Percentiles rank a stretch among this genome's conserved stretches.
Conservation (phyloP, 805 yeast species). For the Wickerhamiella siamensis region DNA sequence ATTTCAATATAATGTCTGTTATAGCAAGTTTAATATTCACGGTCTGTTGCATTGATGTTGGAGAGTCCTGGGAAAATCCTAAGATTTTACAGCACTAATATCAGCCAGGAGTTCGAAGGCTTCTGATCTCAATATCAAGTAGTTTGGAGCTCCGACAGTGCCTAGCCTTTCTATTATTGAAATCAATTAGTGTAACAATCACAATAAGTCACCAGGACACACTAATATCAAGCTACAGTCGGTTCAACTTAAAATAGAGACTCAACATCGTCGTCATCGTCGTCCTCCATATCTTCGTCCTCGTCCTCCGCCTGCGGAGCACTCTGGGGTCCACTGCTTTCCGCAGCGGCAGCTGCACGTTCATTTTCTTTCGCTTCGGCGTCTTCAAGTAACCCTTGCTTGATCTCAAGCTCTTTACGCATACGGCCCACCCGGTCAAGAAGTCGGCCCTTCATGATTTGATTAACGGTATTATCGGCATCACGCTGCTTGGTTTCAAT, state of each 20-base stretch:
- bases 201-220: no score
- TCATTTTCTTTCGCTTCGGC: slow-evolving; percentile 18
- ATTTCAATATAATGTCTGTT: not conserved
- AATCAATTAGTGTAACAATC: no score
- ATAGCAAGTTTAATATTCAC: not conserved
- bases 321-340: slow-evolving; percentile 17
- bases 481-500: slow-evolving; percentile 62
- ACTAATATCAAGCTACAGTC: no score
- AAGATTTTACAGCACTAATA: no score
- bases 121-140: no score
- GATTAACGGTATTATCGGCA: slow-evolving; percentile 57
- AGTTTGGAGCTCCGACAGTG: not conserved
- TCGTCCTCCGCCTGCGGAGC: slow-evolving; percentile 27
- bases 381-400: slow-evolving; percentile 47
- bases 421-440: slow-evolving; percentile 65
- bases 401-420: slow-evolving; percentile 67
- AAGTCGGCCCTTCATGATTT: slow-evolving; percentile 76
- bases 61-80: no score
- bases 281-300: slow-evolving; percentile 21
- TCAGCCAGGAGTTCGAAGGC: no score
- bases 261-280: slow-evolving; percentile 24
- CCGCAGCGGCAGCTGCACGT: slow-evolving; percentile 16
- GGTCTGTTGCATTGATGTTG: no score
- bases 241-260: slow-evolving; percentile 14
- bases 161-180: no score